Conservation (phyloP, 495 filamentous ascomycete species). For the Talaromyces ruber region DNA sequence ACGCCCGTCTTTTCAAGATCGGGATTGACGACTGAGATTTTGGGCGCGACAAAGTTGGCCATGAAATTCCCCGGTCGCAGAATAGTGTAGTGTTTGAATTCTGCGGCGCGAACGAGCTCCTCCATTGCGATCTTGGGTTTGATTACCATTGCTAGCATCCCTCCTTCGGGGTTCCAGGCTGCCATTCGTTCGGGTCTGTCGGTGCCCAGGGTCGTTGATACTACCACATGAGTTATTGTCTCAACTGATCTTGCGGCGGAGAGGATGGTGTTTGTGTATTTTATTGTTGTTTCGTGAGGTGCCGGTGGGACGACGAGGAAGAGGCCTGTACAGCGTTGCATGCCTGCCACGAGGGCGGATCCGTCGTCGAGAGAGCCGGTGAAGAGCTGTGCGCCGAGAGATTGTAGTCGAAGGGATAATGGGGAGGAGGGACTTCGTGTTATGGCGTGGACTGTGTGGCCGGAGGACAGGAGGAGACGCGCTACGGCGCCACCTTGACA, state of each 20-base stretch:
- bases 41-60: slow-evolving; percentile 35
- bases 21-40: slow-evolving; percentile 23
- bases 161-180: slow-evolving; percentile 14
- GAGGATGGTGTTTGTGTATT: slow-evolving; percentile 30
- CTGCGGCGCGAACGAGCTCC: slow-evolving; percentile 15
- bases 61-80: slow-evolving; percentile 41
- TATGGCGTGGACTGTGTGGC: slow-evolving; percentile 30
- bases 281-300: slow-evolving; percentile 19
- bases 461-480: slow-evolving; percentile 25
- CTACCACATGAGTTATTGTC: slow-evolving; percentile 29
- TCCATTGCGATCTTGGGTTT: slow-evolving; percentile 30
- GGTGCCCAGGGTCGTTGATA: slow-evolving; percentile 25
- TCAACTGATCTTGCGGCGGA: slow-evolving; percentile 29
- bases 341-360: slow-evolving; percentile 20
- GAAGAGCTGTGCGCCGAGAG: slow-evolving; percentile 28
- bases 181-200: slow-evolving; percentile 15
- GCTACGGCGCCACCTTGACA: slow-evolving; percentile 36
- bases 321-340: slow-evolving; percentile 31
- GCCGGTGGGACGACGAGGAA: slow-evolving; percentile 39
- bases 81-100: slow-evolving; percentile 33
- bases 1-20: slow-evolving; percentile 24
- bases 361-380: slow-evolving; percentile 33
- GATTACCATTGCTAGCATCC: slow-evolving; percentile 17
- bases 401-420: slow-evolving; percentile 22
- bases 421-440: slow-evolving; percentile 26